Base-by-base conservation (phyloP, 257 asterid genomes). In the Primulina huaijiensis region DNA sequence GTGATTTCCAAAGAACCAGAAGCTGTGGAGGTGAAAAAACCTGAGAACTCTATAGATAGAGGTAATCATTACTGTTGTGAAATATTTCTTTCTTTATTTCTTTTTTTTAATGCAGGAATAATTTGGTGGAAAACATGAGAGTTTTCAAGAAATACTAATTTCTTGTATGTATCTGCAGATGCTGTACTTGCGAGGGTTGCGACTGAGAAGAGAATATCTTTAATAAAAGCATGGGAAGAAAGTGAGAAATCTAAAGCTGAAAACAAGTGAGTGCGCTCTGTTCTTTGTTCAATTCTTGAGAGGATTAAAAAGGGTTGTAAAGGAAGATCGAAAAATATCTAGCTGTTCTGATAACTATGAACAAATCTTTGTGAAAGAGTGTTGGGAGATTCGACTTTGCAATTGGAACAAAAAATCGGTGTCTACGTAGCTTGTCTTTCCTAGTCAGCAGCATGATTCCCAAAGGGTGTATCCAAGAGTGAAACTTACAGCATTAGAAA, bases 171-270 rank as follows among this genome's bases (percentile, higher is more conserved):
- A 21, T 75, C 1, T 7, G 10, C 64, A 94, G 99, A 94, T 88
- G 86, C 89, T 37, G 96, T 85, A 76, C 93, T 94, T 72, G 78
- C 95, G 4, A 84, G 93, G 25, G 90, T 94, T 14, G 82, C 96
- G 23, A 89, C 96, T 0, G 92, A 89, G 89, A 94, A 94, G 86
- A 89, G 88, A 80, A 3, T 85, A 50, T 84, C 96, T 9, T 79
- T 94, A 33, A 75, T 94, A 74, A 86, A 43, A 79, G 99, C 99
- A 38, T 94, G 99, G 99, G 99, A 94, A 80, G 99, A 94, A 77
- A 94, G 96, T 76, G 99, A 93, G 84, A 90, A 89, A 75, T 84
- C 85, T 0, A 89, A 89, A 85, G 88, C 96, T 70, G 89, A 84
- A 74, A 84, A 84, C 80, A 84, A 84, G 89, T 84, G 62, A 57